Evolutionary conservation across 495 filamentous ascomycete genomes (phyloP), one percentile per base, ranked within the genome.

Genomic region (Penicillium turbatum): DNA sequence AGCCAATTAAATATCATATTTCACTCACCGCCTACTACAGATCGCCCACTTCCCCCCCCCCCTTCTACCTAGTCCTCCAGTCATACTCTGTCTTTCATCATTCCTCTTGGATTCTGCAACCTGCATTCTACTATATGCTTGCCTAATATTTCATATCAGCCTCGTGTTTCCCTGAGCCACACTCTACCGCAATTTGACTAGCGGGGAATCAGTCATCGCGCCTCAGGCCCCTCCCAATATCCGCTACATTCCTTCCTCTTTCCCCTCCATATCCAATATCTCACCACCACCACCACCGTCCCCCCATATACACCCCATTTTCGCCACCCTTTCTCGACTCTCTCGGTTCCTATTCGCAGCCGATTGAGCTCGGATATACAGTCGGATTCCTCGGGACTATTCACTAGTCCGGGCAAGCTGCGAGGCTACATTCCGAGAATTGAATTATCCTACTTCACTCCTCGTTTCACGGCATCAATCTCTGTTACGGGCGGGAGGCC

Each of bases 401-500:
- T 12, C 9, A 48, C n/a, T n/a, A 31, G 13, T 31, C 13, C 21
- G 21, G 2, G 3, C 17, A 35, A 35, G 31, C 19, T 37, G 46
- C 27, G 46, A 48, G 17, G 34, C 32, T 37, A 10, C n/a, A 15
- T 26, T 44, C 26, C 9, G 19, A 48, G 10, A 21, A 35, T 35
- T 36, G 19, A 36, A 36, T 36, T 19, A 37, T 29, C 13, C 7
- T 36, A n/a, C 21, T 16, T 1, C n/a, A 32, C 30, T 19, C 27
- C n/a, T 32, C 38, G 19, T 30, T 49, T 17, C 13, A 44, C 41
- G 41, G 41, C 19, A 48, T 51, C 49, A 21, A 42, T 32, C 43
- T 43, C 27, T 41, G 48, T 51, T 15, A 51, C 49, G 52, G 52
- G 52, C 52, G 27, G 43, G 44, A 55, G 34, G 52, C 43, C 52